phyloP scores from a whole-genome alignment of 2,329 filamentous ascomycete species.

The Parasarocladium wereldwijsianum region DNA sequence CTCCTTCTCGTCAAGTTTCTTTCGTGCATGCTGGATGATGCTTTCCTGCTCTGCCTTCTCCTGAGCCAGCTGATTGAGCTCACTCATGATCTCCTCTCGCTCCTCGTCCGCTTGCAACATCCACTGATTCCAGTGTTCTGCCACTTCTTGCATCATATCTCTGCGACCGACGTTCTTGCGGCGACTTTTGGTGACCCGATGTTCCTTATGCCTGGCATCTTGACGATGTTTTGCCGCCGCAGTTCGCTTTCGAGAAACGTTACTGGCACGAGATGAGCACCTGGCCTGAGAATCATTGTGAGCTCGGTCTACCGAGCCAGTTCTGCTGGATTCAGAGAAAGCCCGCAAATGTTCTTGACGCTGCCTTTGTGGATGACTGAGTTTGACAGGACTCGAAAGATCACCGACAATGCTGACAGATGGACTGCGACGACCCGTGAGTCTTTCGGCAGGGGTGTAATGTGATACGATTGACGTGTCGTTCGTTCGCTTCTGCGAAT shows the following conservation, averaged over 20 bases:
- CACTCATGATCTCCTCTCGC: constrained; percentile 10
- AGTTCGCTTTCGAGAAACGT: constrained; percentile 17
- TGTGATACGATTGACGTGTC: too few species aligned
- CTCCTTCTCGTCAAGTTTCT: constrained; percentile 2
- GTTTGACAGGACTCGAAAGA: too few species aligned
- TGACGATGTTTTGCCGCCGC: constrained; percentile 6
- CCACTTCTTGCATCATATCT: constrained; percentile 17
- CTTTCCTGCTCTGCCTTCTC: constrained; percentile 10
- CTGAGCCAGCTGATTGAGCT: constrained; percentile 13
- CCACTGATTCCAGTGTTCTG: constrained; percentile 19
- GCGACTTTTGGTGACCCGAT: not conserved
- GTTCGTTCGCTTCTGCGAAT: too few species aligned
- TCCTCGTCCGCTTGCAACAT: constrained; percentile 17
- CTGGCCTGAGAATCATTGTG: too few species aligned
- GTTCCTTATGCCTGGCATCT: constrained; percentile 12
- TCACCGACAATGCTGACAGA: too few species aligned
- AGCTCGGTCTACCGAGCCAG: constrained; percentile 7
- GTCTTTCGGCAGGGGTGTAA: too few species aligned
- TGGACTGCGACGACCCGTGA: too few species aligned
- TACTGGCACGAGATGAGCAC: constrained; percentile 17
- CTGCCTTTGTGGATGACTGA: too few species aligned
- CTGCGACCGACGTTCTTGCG: too few species aligned
- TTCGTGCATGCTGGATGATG: constrained; percentile 4
- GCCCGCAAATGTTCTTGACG: too few species aligned
- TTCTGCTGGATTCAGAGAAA: constrained; percentile 9